These are phyloP conservation scores for Silene latifolia DNA, from an alignment of 148 eudicot species.

Conservation along the genomic window DNA sequence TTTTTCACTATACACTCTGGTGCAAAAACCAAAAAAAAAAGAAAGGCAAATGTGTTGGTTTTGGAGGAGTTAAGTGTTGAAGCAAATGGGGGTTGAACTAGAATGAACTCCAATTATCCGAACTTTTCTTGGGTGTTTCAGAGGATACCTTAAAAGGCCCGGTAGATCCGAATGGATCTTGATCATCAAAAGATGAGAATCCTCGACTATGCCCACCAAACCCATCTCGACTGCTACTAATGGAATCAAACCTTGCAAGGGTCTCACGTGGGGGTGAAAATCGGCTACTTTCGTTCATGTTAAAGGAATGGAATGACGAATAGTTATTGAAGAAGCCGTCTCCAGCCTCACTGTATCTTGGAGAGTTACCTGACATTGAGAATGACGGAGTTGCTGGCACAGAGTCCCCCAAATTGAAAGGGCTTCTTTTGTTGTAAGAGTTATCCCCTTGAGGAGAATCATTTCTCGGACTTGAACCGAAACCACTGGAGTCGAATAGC, in stretches of 20 bases:
- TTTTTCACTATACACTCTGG: not conserved
- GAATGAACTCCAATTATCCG: constrained; percentile 77
- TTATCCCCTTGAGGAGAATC: constrained; percentile 58
- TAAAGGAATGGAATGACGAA: constrained; percentile 56
- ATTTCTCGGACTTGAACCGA: constrained; percentile 57
- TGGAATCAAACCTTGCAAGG: constrained; percentile 70
- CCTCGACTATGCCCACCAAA: constrained; percentile 58
- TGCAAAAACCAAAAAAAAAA: not conserved
- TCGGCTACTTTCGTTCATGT: constrained; percentile 33
- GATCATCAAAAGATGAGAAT: constrained; percentile 78
- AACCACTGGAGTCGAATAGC: constrained; percentile 64
- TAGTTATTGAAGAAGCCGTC: constrained; percentile 62
- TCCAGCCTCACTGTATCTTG: constrained; percentile 57
- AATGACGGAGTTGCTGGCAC: constrained; percentile 77
- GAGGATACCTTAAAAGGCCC: constrained; percentile 82
- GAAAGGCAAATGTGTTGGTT: not conserved
- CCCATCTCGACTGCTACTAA: constrained; percentile 56
- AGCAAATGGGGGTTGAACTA: constrained; percentile 26
- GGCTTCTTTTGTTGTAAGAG: constrained; percentile 48
- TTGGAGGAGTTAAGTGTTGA: not conserved
- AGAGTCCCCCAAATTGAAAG: constrained; percentile 71
- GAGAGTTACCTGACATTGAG: constrained; percentile 68
- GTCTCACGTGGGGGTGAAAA: constrained; percentile 58
- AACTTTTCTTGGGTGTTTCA: constrained; percentile 58
- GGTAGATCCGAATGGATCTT: constrained; percentile 86